These are phyloP conservation scores for Mycena sanguinolenta DNA, from an alignment of 768 basidiomycete species.

Conservation along the genomic window DNA sequence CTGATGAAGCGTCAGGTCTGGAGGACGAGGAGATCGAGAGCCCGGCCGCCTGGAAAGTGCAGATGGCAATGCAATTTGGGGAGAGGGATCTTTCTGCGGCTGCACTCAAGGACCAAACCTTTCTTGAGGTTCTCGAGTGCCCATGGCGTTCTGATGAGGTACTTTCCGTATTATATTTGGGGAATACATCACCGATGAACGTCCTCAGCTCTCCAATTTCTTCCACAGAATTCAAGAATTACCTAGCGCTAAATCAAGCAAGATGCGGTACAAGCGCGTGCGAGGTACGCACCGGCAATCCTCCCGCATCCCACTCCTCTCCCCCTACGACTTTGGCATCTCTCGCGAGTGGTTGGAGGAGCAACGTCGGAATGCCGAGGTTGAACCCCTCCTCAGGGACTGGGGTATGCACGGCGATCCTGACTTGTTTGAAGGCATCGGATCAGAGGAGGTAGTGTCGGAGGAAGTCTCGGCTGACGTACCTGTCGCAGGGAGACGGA, in stretches of 20 bases:
- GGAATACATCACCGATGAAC: not conserved
- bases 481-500: too few species aligned
- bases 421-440: not conserved
- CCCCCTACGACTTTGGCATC: not conserved
- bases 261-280: not conserved
- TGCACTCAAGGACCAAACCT: too few species aligned
- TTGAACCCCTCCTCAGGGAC: not conserved
- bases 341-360: not conserved
- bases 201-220: not conserved
- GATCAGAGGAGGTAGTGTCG: not conserved
- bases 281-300: not conserved
- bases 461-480: too few species aligned
- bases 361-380: not conserved
- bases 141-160: too few species aligned
- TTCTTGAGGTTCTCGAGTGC: too few species aligned
- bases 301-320: not conserved
- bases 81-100: too few species aligned
- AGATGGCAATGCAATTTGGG: not conserved
- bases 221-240: not conserved
- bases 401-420: constrained; percentile 1
- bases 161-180: not conserved
- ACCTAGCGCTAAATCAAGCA: not conserved
- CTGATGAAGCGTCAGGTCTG: constrained; percentile 1
- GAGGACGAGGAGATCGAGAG: not conserved
- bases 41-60: not conserved